A percentile compares a stretch with the other conserved stretches of the same genome.
These are phyloP conservation scores for Musa troglodytarum DNA, from an alignment of 176 grass and related monocot species.

Conservation along the genomic window DNA sequence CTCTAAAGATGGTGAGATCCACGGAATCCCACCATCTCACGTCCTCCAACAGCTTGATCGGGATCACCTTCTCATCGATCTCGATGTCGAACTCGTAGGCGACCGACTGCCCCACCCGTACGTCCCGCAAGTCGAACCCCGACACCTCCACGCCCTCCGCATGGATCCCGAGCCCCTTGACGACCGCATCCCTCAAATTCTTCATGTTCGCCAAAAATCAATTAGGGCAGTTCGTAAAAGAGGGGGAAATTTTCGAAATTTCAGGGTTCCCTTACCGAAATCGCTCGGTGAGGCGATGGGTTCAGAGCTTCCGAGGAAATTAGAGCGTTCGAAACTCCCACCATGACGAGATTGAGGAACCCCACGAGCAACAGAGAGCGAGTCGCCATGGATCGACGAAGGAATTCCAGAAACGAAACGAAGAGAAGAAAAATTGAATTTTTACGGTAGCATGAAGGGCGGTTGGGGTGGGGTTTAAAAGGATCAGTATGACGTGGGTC, in stretches of 20 bases:
- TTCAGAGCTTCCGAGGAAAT: constrained; percentile 17
- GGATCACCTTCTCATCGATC: constrained; percentile 59
- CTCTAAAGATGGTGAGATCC: constrained; percentile 52
- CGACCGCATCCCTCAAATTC: constrained; percentile 78
- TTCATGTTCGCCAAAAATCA: constrained; percentile 12
- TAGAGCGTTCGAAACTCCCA: constrained; percentile 23
- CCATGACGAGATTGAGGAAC: constrained; percentile 28
- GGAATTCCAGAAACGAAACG: background rate
- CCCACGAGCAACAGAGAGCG: constrained; percentile 35
- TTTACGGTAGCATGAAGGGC: too few species aligned
- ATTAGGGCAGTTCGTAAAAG: background rate
- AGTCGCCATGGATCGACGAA: constrained; percentile 27
- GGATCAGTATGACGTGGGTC: background rate
- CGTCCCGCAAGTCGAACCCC: constrained; percentile 78
- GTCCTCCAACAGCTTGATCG: constrained; percentile 76
- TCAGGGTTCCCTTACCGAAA: constrained; percentile 43
- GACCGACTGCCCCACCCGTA: constrained; percentile 68
- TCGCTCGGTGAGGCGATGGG: constrained; percentile 41
- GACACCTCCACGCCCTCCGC: constrained; percentile 64
- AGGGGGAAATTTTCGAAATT: background rate
- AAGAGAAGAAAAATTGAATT: too few species aligned
- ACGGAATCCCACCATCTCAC: constrained; percentile 73
- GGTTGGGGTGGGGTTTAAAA: background rate
- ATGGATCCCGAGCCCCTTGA: constrained; percentile 59
- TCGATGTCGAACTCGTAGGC: constrained; percentile 79